phyloP scores from a whole-genome alignment of 1,139 yeast species.

The Citeromyces siamensis region DNA sequence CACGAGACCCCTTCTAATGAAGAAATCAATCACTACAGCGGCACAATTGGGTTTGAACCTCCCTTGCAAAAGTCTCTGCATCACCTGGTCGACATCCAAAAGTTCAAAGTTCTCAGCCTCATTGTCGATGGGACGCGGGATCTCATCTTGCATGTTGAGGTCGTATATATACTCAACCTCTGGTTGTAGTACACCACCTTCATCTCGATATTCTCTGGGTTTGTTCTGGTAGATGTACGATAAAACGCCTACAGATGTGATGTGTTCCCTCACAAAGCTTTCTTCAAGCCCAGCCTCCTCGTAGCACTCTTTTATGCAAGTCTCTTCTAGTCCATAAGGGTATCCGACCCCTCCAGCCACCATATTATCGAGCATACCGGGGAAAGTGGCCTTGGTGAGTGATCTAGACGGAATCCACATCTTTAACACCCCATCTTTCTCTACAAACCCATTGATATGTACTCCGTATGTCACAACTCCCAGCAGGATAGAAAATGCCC shows the following conservation, averaged over 20 bases:
- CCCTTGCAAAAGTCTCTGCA: slow-evolving; percentile 29
- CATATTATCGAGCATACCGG: slow-evolving; percentile 84
- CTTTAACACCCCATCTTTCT: slow-evolving; percentile 22
- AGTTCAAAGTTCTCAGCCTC: slow-evolving; percentile 70
- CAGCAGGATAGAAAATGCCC: slow-evolving; percentile 68
- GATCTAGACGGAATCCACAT: slow-evolving; percentile 87
- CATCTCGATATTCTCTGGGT: slow-evolving; percentile 19
- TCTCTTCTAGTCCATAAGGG: slow-evolving; percentile 66
- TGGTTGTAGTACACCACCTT: slow-evolving; percentile 60
- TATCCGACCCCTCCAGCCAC: slow-evolving; percentile 92
- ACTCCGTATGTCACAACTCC: slow-evolving; percentile 90
- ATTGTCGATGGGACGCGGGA: slow-evolving; percentile 72
- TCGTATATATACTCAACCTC: slow-evolving; percentile 82
- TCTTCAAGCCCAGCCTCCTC: slow-evolving; percentile 82
- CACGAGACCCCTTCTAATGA: slow-evolving; percentile 68
- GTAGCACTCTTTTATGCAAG: slow-evolving; percentile 71
- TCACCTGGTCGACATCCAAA: slow-evolving; percentile 46
- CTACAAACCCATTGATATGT: slow-evolving; percentile 71
- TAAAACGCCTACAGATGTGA: slow-evolving; percentile 49
- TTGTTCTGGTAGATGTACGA: slow-evolving; percentile 44
- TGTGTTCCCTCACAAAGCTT: slow-evolving; percentile 31
- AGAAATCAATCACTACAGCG: slow-evolving; percentile 65
- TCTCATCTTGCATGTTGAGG: slow-evolving; percentile 34
- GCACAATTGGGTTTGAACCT: slow-evolving; percentile 90
- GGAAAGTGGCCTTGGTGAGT: slow-evolving; percentile 68